These are phyloP conservation scores for Cystobasidium ongulense DNA, from an alignment of 768 basidiomycete species.

Conservation along the genomic window DNA sequence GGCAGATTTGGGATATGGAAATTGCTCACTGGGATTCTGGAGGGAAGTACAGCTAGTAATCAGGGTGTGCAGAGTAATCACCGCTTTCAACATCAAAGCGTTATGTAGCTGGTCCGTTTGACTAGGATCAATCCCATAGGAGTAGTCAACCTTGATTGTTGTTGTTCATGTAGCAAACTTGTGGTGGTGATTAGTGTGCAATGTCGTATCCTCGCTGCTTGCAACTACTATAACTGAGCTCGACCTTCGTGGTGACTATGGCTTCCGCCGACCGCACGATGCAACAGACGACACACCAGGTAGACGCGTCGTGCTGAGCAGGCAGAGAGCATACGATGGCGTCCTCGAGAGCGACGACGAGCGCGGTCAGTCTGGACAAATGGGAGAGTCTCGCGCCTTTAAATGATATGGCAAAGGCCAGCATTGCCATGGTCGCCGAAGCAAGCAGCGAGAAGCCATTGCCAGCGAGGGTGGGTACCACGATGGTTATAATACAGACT, in stretches of 20 bases:
- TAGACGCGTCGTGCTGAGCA: no score
- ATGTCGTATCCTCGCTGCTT: no score
- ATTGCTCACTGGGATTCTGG: constrained; percentile 18
- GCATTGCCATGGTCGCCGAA: constrained; percentile 2
- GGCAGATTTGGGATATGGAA: constrained; percentile 25
- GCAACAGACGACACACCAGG: neutral
- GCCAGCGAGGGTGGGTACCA: constrained; percentile 7
- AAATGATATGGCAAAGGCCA: neutral
- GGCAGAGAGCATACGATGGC: no score
- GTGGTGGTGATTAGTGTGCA: neutral
- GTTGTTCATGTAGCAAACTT: neutral
- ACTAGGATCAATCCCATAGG: neutral
- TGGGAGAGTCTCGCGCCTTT: constrained; percentile 26
- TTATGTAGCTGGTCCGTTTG: neutral
- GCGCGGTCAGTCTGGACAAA: constrained; percentile 19
- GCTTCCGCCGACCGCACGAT: no score
- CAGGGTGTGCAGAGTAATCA: neutral
- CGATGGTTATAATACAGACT: no score
- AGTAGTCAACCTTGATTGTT: neutral
- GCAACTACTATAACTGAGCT: no score
- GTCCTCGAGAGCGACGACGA: constrained; percentile 3
- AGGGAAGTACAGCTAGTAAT: neutral
- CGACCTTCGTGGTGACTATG: no score
- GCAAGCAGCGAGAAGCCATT: constrained; percentile 16
- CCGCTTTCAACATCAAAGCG: constrained; percentile 10